Conservation (phyloP, 2,329 filamentous ascomycete genomes). For the Verticillium nonalfalfae region DNA sequence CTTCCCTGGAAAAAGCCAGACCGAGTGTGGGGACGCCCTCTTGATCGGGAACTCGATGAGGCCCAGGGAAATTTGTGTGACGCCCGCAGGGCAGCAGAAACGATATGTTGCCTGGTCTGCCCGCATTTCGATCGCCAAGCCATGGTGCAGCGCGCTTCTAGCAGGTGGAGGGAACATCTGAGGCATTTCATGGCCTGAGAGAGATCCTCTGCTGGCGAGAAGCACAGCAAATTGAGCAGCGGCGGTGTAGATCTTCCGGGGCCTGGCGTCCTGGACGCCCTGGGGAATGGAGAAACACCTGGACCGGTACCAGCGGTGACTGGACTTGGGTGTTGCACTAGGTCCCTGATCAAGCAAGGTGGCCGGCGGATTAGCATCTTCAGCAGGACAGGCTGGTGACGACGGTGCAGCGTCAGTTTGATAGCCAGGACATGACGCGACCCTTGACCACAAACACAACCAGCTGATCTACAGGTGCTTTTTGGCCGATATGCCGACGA, state of each 20-base stretch:
- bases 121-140: background rate
- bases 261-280: background rate
- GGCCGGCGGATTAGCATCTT: background rate
- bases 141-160: background rate
- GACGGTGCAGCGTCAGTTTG: background rate
- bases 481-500: background rate
- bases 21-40: conserved; percentile 9
- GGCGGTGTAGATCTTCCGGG: background rate
- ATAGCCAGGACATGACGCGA: background rate
- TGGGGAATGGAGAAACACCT: background rate
- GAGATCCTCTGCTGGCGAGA: background rate
- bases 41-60: conserved; percentile 6
- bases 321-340: background rate
- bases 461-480: background rate
- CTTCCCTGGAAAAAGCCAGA: conserved; percentile 6
- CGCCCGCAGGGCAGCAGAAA: conserved; percentile 1
- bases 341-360: background rate
- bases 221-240: background rate
- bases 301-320: background rate
- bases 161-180: background rate
- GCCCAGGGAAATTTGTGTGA: conserved; percentile 8
- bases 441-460: background rate
- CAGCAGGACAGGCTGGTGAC: background rate
- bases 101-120: background rate
- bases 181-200: background rate